Evolutionary conservation across 2,329 filamentous ascomycete genomes (phyloP).

Genomic region (Exophiala xenobiotica): DNA sequence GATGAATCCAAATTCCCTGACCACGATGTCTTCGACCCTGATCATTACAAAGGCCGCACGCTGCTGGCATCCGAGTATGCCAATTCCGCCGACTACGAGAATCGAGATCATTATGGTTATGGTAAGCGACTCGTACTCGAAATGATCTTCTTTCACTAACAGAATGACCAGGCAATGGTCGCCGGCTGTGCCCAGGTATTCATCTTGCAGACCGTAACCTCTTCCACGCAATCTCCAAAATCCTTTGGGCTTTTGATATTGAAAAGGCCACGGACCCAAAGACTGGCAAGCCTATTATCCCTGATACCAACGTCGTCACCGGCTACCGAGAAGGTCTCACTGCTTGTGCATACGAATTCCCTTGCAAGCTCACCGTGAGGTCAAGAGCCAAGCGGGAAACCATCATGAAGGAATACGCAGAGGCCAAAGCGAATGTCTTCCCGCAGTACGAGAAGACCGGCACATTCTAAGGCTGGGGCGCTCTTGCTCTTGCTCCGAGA

Average conservation of each 20-base stretch:
- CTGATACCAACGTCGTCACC: constrained; percentile 15
- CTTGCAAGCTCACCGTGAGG: constrained; percentile 7
- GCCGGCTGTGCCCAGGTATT: constrained; percentile 46
- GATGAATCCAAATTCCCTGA: constrained; percentile 36
- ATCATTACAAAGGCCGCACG: constrained; percentile 32
- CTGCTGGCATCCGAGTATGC: constrained; percentile 40
- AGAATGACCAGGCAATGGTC: constrained; percentile 39
- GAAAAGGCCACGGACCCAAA: constrained; percentile 8
- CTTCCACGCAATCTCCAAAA: constrained; percentile 46
- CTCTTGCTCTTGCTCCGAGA: not conserved
- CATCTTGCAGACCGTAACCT: constrained; percentile 55
- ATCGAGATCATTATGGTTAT: constrained; percentile 37
- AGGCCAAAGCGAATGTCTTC: constrained; percentile 10
- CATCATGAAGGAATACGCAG: constrained; percentile 5
- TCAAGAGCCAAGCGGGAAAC: constrained; percentile 2
- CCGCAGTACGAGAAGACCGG: constrained; percentile 6
- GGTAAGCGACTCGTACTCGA: constrained; percentile 13
- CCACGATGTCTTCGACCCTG: constrained; percentile 35
- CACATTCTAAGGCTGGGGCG: not conserved
- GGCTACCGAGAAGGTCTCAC: constrained; percentile 14
- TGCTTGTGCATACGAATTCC: constrained; percentile 10
- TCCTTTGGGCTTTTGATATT: constrained; percentile 50
- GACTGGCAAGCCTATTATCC: constrained; percentile 16
- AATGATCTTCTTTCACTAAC: not conserved
- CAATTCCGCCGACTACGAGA: constrained; percentile 34